Evolutionary conservation across 164 flowering plant species (phyloP), one percentile per base, ranked within the genome.

Genomic region (Taxillus chinensis): DNA sequence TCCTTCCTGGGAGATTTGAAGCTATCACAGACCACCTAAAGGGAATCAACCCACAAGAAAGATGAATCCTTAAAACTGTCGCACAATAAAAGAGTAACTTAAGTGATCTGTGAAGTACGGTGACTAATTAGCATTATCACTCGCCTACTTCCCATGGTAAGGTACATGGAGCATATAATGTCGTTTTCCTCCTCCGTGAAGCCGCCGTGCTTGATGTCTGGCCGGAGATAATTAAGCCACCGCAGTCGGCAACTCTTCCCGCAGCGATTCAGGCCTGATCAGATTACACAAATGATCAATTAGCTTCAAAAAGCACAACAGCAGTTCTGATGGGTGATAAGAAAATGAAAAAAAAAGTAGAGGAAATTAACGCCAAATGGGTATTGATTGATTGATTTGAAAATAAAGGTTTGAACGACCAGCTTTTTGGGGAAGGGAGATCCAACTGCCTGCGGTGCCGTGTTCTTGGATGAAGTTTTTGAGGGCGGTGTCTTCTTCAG

Each of bases 191-290:
- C 89, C 13, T 86, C 78, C 8, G 89, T 83, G 52, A 81, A 86
- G 7, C 79, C 86, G 59, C 90, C 90, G 68, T 75, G 90, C 61
- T 79, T 87, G 66, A 87, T 85, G 62, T 83, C 81, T 10, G 93
- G 93, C 54, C 93, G 79, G 3, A 87, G 86, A 68, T 87, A 87
- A 67, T 87, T 87, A 3, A 87, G 83, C 90, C 90, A 87, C 60
- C 93, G 75, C 54, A 87, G 60, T 2, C 93, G 79, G 71, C 93
- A 87, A 71, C 90, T 87, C 79, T 87, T 87, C 14, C 93, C 93
- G 45, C 93, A 87, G 0, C 93, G 82, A 5, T 65, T 79, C 8
- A 87, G 82, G 11, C 93, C 90, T 87, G 75, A 27, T 27, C 27
- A 3, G 51, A 48, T 48, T 11, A 14, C 13, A 48, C 27, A 27